Conservation (phyloP, 2,329 filamentous ascomycete genomes). For the Xylaria polymorpha region DNA sequence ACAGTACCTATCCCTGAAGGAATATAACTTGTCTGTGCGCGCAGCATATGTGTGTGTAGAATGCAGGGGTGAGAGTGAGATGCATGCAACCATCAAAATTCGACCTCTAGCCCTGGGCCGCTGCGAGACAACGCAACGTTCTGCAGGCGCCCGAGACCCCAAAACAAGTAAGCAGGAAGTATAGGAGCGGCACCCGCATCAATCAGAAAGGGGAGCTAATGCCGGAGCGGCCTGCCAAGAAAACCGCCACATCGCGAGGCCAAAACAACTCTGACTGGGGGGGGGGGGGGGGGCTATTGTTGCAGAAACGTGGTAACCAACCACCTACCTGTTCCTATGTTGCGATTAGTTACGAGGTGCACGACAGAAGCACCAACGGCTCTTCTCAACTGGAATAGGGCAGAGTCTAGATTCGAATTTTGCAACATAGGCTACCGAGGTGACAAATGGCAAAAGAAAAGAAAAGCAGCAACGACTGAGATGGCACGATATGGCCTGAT, state of each 20-base stretch:
- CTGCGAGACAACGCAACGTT: conserved; percentile 36
- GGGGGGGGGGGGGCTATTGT: conserved; percentile 9
- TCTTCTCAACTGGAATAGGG: neutral
- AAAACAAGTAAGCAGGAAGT: conserved; percentile 29
- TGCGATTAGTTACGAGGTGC: conserved; percentile 32
- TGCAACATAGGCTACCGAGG: neutral
- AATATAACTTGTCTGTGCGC: conserved; percentile 1
- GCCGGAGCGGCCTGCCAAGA: conserved; percentile 28
- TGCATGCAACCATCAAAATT: conserved; percentile 26
- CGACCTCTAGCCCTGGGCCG: conserved; percentile 25
- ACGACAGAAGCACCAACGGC: conserved; percentile 18
- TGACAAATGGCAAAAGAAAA: conserved; percentile 1
- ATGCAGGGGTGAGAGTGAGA: conserved; percentile 31
- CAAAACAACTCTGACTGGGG: conserved; percentile 12
- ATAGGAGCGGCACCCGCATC: conserved; percentile 19
- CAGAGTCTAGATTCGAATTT: neutral
- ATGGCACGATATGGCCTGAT: conserved; percentile 26
- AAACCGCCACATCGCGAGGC: conserved; percentile 2
- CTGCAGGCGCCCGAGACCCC: conserved; percentile 24
- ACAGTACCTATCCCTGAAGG: conserved; percentile 24
- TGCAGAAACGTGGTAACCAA: conserved; percentile 17
- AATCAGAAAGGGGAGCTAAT: conserved; percentile 33
- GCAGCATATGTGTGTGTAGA: conserved; percentile 8
- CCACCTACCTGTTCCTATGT: conserved; percentile 26
- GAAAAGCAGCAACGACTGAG: conserved; percentile 9